A percentile compares a stretch with the other conserved stretches of the same genome.
Conservation (phyloP, 2,329 filamentous ascomycete genomes). For the Beauveria scarabaeidicola region DNA sequence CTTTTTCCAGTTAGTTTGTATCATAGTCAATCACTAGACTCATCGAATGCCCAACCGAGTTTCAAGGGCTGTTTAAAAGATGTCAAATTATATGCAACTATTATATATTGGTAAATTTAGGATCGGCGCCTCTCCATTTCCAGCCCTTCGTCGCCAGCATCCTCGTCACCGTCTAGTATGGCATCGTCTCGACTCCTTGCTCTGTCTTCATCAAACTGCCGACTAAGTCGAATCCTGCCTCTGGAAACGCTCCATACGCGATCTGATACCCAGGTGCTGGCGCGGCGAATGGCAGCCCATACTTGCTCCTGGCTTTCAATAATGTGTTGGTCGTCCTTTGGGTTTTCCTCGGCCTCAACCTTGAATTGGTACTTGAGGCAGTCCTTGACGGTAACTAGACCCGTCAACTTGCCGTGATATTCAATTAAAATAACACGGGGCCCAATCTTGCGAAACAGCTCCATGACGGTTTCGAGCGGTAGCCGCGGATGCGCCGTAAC, state of each 20-base stretch:
- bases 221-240: conserved; percentile 47
- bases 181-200: conserved; percentile 35
- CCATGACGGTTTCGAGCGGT: conserved; percentile 94
- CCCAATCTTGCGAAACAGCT: conserved; percentile 96
- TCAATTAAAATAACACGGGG: conserved; percentile 90
- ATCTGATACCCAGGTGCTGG: conserved; percentile 51
- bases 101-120: not conserved
- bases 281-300: conserved; percentile 48
- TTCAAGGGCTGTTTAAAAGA: not conserved
- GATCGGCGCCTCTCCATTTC: conserved; percentile 32
- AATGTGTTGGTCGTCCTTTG: conserved; percentile 48
- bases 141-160: conserved; percentile 31
- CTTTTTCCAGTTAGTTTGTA: not conserved
- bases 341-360: conserved; percentile 76
- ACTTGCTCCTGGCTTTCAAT: conserved; percentile 54
- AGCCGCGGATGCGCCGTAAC: conserved; percentile 85
- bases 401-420: conserved; percentile 72
- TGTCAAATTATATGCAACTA: not conserved
- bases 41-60: too few relatives aligned
- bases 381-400: conserved; percentile 92
- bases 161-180: conserved; percentile 36
- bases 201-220: conserved; percentile 27
- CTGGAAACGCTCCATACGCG: conserved; percentile 44
- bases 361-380: conserved; percentile 97
- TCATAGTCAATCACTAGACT: not conserved